Evolutionary conservation across 306 rosid species (phyloP).

Genomic region (Purshia tridentata): DNA sequence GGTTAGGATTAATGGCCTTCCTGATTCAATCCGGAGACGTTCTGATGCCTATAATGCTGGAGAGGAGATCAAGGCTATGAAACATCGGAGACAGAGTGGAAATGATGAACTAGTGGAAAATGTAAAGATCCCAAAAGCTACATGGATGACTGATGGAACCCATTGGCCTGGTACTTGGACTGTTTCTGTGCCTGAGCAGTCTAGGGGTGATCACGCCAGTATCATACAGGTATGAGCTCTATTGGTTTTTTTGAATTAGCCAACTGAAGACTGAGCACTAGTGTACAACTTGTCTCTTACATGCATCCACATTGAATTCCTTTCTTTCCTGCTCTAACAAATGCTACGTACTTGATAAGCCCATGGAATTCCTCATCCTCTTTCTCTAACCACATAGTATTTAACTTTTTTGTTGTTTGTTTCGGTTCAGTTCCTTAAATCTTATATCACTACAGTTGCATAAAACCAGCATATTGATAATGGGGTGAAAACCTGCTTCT

Average conservation of each 20-base stretch:
- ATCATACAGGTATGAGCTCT: slow-evolving; percentile 56
- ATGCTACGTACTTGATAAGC: background rate
- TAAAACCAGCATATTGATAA: background rate
- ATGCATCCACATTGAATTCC: slow-evolving; percentile 3
- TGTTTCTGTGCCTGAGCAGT: slow-evolving; percentile 45
- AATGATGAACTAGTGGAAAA: slow-evolving; percentile 50
- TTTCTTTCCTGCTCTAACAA: background rate
- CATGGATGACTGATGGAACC: slow-evolving; percentile 79
- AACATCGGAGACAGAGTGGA: slow-evolving; percentile 46
- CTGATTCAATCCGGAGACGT: slow-evolving; percentile 75
- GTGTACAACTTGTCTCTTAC: background rate
- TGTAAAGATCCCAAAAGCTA: slow-evolving; percentile 56
- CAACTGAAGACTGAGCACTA: background rate
- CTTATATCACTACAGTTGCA: too few relatives aligned
- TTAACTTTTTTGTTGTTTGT: background rate
- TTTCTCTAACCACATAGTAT: background rate
- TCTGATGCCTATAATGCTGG: slow-evolving; percentile 66
- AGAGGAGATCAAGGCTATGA: slow-evolving; percentile 67
- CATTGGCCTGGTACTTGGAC: slow-evolving; percentile 88
- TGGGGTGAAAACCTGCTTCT: background rate
- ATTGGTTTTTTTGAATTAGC: background rate
- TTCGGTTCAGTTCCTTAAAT: background rate
- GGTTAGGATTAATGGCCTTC: slow-evolving; percentile 68
- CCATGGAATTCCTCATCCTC: background rate
- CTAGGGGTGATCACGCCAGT: slow-evolving; percentile 81